These are phyloP conservation scores for Kodamaea leandrae DNA, from an alignment of 805 yeast species.

Conservation along the genomic window DNA sequence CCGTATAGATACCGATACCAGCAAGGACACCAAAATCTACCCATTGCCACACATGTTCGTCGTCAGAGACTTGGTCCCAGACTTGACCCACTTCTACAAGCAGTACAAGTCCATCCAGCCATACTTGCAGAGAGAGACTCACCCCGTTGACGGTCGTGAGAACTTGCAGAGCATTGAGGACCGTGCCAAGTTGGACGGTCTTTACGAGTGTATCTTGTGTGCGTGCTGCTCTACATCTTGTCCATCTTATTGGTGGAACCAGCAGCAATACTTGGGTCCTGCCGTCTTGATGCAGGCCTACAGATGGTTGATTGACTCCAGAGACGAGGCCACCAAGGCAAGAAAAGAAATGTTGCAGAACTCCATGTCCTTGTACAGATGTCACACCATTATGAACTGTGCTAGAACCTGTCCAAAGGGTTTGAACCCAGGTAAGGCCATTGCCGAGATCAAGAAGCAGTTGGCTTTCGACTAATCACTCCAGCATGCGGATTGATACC, in stretches of 20 bases:
- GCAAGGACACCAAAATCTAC: conserved; percentile 81
- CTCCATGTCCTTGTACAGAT: conserved; percentile 96
- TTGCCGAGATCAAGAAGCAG: conserved; percentile 94
- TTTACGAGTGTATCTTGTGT: conserved; percentile 96
- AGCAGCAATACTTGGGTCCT: conserved; percentile 96
- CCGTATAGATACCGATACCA: conserved; percentile 77
- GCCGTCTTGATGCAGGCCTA: conserved; percentile 99
- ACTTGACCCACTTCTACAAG: conserved; percentile 94
- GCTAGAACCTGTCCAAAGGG: conserved; percentile 98
- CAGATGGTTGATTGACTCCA: conserved; percentile 97
- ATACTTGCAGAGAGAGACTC: conserved; percentile 76
- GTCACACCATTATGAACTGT: conserved; percentile 99
- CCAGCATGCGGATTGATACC: conserved; percentile 3
- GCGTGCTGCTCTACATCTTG: conserved; percentile 99
- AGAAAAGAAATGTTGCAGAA: conserved; percentile 92
- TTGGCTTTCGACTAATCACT: conserved; percentile 67
- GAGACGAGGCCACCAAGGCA: conserved; percentile 81
- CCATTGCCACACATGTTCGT: conserved; percentile 98
- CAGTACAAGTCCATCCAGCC: conserved; percentile 99
- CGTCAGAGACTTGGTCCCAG: conserved; percentile 96
- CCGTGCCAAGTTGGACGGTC: conserved; percentile 93
- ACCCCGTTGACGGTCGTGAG: conserved; percentile 90
- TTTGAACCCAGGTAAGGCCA: conserved; percentile 95
- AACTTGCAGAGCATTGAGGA: conserved; percentile 87
- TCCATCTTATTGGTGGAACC: conserved; percentile 99